Evolutionary conservation across 148 eudicot species (phyloP).

Genomic region (Mesembryanthemum crystallinum): DNA sequence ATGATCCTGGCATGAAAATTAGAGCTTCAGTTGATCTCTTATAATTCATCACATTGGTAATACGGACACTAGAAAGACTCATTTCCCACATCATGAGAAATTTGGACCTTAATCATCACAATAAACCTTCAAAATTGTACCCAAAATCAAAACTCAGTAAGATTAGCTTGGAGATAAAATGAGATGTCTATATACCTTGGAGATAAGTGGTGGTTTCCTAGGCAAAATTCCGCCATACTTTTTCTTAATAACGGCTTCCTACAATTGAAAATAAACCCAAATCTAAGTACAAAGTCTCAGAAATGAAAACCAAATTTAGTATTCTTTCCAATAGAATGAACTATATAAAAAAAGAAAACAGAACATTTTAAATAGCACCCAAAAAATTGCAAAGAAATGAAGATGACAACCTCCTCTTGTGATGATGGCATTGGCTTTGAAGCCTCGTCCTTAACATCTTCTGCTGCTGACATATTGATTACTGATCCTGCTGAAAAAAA

Average conservation of each 20-base stretch:
- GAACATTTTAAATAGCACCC: not conserved
- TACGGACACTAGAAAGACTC: not conserved
- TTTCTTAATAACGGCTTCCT: slow-evolving; percentile 81
- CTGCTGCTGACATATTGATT: slow-evolving; percentile 52
- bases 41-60: not conserved
- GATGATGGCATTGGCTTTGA: slow-evolving; percentile 56
- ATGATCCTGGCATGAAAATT: slow-evolving; percentile 64
- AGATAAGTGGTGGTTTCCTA: slow-evolving; percentile 92
- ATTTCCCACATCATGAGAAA: not conserved
- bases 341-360: not conserved
- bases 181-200: slow-evolving; percentile 51
- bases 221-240: slow-evolving; percentile 94
- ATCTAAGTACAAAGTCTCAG: not conserved
- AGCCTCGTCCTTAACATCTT: slow-evolving; percentile 47
- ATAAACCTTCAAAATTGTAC: not conserved
- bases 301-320: not conserved
- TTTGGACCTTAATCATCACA: slow-evolving; percentile 11
- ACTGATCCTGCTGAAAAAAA: slow-evolving; percentile 18
- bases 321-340: slow-evolving; percentile 8
- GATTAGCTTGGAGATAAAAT: not conserved
- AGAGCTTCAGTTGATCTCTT: slow-evolving; percentile 14
- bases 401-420: slow-evolving; percentile 56
- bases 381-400: not conserved
- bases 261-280: slow-evolving; percentile 18
- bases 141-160: not conserved